A percentile compares a stretch with the other conserved stretches of the same genome.
These are phyloP conservation scores for Calvatia gigantea DNA, from an alignment of 768 basidiomycete genomes.

Conservation along the genomic window DNA sequence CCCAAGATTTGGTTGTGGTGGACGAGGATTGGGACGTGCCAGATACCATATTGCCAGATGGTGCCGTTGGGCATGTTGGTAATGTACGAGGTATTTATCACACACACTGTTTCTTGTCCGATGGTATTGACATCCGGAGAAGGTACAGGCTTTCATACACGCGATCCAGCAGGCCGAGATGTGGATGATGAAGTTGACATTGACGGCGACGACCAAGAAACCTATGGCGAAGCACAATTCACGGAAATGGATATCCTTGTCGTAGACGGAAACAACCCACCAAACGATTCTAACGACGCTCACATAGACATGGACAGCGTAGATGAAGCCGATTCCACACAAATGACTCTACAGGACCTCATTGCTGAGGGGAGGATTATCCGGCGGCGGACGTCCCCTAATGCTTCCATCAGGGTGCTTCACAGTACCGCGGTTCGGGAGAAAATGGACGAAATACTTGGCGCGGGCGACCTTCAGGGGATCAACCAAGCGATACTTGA, in stretches of 20 bases:
- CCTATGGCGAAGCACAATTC: conserved; percentile 73
- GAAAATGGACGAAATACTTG: conserved; percentile 37
- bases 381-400: conserved; percentile 19
- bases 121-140: neutral
- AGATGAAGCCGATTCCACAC: conserved; percentile 26
- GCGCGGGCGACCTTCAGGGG: conserved; percentile 39
- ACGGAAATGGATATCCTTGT: conserved; percentile 67
- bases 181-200: conserved; percentile 80
- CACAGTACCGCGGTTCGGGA: conserved; percentile 22
- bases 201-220: conserved; percentile 68
- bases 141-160: conserved; percentile 75
- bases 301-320: conserved; percentile 42
- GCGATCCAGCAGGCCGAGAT: conserved; percentile 52
- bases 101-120: conserved; percentile 13
- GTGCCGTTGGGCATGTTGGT: conserved; percentile 39
- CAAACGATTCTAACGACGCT: conserved; percentile 30
- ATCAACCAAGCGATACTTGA: conserved; percentile 45
- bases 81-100: conserved; percentile 38
- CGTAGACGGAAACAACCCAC: conserved; percentile 19
- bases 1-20: conserved; percentile 21
- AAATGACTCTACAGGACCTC: conserved; percentile 45
- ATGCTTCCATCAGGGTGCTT: conserved; percentile 9
- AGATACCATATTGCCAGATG: conserved; percentile 18
- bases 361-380: conserved; percentile 49
- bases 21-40: conserved; percentile 28